Evolutionary conservation across 2,329 filamentous ascomycete species (phyloP).

Genomic region (Thyridium curvatum): DNA sequence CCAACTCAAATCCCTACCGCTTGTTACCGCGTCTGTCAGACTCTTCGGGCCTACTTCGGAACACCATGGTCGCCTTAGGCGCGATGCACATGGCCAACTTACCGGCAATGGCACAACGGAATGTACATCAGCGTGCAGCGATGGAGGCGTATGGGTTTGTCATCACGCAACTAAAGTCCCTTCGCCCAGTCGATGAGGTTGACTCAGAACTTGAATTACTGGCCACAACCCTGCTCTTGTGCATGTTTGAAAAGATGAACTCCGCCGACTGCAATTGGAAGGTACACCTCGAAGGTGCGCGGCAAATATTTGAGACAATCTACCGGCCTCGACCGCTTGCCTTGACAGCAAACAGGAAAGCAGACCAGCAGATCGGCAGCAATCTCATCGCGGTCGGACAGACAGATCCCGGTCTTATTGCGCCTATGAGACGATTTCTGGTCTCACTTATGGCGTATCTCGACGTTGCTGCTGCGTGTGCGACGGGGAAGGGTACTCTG

Average conservation of each 20-base stretch:
- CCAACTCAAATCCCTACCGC: constrained; percentile 27
- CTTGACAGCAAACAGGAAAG: no score
- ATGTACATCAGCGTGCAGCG: constrained; percentile 26
- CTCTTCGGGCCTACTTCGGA: constrained; percentile 23
- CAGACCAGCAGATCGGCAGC: no score
- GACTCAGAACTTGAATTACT: constrained; percentile 8
- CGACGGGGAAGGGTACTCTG: constrained; percentile 26
- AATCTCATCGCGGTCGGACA: no score
- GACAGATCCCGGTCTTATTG: no score
- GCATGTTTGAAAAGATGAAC: constrained; percentile 4
- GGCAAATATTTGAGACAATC: constrained; percentile 21
- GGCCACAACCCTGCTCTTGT: constrained; percentile 14
- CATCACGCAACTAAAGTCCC: constrained; percentile 19
- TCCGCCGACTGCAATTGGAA: constrained; percentile 22
- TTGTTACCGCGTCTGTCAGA: constrained; percentile 23
- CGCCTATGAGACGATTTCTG: constrained; percentile 17
- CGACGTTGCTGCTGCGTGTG: constrained; percentile 29
- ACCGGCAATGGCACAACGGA: constrained; percentile 20
- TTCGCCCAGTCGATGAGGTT: constrained; percentile 17
- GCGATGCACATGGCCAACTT: constrained; percentile 32
- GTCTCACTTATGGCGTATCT: constrained; percentile 29
- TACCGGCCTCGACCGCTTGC: no score
- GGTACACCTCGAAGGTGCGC: constrained; percentile 28
- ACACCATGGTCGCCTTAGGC: constrained; percentile 29
- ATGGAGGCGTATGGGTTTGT: constrained; percentile 29